These are phyloP conservation scores for Apiotrichum akiyoshidainum DNA, from an alignment of 1,284 basidiomycete species.

Conservation along the genomic window DNA sequence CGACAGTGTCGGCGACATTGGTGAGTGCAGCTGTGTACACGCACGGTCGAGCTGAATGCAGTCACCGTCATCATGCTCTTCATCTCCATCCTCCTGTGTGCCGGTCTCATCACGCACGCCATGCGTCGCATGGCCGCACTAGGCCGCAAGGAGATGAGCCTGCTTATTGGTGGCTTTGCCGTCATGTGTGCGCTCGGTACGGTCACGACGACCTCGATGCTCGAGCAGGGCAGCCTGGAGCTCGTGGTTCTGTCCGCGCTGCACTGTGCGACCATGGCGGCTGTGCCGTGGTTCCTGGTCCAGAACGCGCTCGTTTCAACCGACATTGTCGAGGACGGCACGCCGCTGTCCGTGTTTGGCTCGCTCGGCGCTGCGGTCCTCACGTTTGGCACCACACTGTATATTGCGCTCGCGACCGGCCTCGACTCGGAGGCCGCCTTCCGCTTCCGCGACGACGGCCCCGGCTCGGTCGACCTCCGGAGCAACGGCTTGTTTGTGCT, in stretches of 20 bases:
- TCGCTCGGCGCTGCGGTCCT: slow-evolving; percentile 58
- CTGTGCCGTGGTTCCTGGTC: slow-evolving; percentile 72
- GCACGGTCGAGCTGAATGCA: slow-evolving; percentile 5
- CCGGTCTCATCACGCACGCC: slow-evolving; percentile 26
- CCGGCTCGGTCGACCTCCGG: slow-evolving; percentile 53
- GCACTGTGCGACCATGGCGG: slow-evolving; percentile 63
- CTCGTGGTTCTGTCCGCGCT: slow-evolving; percentile 70
- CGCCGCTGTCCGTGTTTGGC: slow-evolving; percentile 50
- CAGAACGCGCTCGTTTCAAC: slow-evolving; percentile 75
- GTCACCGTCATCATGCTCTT: slow-evolving; percentile 41
- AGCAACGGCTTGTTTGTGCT: slow-evolving; percentile 72
- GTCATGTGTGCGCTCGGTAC: slow-evolving; percentile 71
- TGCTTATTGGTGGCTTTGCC: slow-evolving; percentile 57
- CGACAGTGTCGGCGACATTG: slow-evolving; percentile 44
- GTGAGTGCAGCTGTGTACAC: slow-evolving; percentile 22
- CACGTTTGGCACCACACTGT: slow-evolving; percentile 68
- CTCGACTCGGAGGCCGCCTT: slow-evolving; percentile 63
- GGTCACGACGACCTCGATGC: slow-evolving; percentile 68
- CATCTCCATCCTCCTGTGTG: slow-evolving; percentile 32
- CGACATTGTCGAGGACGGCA: slow-evolving; percentile 70
- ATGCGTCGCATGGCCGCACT: slow-evolving; percentile 40
- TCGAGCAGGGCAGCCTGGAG: slow-evolving; percentile 63
- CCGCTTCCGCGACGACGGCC: slow-evolving; percentile 56
- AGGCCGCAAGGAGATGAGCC: slow-evolving; percentile 39
- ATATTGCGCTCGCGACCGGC: slow-evolving; percentile 73